Percentiles rank a stretch among this genome's conserved stretches.
These are phyloP conservation scores for Trichoderma gamsii DNA, from an alignment of 495 filamentous ascomycete species.

Conservation along the genomic window DNA sequence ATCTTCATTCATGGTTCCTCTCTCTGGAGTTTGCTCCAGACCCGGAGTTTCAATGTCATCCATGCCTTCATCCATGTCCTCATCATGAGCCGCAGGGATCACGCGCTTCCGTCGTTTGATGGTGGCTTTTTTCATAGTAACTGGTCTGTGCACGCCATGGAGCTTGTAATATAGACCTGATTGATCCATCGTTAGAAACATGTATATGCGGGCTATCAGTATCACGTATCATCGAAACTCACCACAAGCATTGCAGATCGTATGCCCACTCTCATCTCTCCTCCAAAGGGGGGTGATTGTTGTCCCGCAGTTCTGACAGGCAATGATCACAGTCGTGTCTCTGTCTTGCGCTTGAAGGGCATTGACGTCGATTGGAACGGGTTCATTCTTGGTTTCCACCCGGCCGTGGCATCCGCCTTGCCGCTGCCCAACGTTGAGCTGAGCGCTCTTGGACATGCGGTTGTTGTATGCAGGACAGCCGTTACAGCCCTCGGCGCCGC, in stretches of 20 bases:
- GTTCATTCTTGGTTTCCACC: slow-evolving; percentile 28
- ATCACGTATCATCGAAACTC: slow-evolving; percentile 33
- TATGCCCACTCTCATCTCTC: slow-evolving; percentile 89
- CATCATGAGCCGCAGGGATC: slow-evolving; percentile 66
- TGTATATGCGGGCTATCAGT: slow-evolving; percentile 16
- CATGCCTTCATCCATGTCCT: slow-evolving; percentile 34
- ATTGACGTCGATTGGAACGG: slow-evolving; percentile 41
- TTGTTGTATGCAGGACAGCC: slow-evolving; percentile 98
- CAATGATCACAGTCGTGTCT: slow-evolving; percentile 69
- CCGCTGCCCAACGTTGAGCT: slow-evolving; percentile 53
- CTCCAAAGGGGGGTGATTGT: slow-evolving; percentile 96
- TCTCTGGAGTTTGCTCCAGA: slow-evolving; percentile 34
- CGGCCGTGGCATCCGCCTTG: slow-evolving; percentile 27
- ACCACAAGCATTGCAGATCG: slow-evolving; percentile 99
- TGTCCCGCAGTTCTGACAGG: slow-evolving; percentile 96
- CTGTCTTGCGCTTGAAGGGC: slow-evolving; percentile 36
- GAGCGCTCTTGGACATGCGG: slow-evolving; percentile 79
- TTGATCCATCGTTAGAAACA: slow-evolving; percentile 17
- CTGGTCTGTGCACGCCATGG: slow-evolving; percentile 85
- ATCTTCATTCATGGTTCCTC: slow-evolving; percentile 46
- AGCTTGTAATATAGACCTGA: slow-evolving; percentile 95
- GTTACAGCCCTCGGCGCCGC: slow-evolving; percentile 90
- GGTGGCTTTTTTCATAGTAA: slow-evolving; percentile 93
- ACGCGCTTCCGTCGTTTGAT: slow-evolving; percentile 96
- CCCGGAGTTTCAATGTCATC: slow-evolving; percentile 40